phyloP scores from a whole-genome alignment of 768 basidiomycete genomes.

The Arthromyces matolae region DNA sequence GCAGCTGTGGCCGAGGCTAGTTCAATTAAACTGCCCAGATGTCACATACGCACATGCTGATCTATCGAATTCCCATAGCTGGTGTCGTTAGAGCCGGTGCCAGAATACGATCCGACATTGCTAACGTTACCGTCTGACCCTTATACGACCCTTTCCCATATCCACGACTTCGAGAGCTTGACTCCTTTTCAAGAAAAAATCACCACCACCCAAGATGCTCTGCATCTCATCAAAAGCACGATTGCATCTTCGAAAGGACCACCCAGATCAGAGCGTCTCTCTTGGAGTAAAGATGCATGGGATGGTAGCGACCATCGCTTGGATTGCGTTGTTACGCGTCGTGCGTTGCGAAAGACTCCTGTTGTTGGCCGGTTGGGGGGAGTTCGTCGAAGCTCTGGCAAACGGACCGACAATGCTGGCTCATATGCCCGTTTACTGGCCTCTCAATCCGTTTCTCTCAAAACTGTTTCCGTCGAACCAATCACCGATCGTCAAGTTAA shows the following conservation, averaged over 20 bases:
- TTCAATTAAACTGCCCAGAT: not conserved
- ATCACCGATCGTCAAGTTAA: slow-evolving; percentile 29
- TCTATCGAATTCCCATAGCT: slow-evolving; percentile 23
- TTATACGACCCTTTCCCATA: slow-evolving; percentile 38
- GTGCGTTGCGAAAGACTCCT: slow-evolving; percentile 46
- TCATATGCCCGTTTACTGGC: slow-evolving; percentile 22
- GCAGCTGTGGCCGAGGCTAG: slow-evolving; percentile 44
- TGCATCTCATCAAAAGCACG: slow-evolving; percentile 29
- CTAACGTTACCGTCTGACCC: slow-evolving; percentile 55
- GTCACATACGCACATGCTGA: not conserved
- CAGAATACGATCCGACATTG: slow-evolving; percentile 47
- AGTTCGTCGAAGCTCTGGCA: not conserved
- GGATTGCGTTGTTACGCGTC: slow-evolving; percentile 43
- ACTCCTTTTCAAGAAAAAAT: slow-evolving; percentile 45
- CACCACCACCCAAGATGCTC: slow-evolving; percentile 31
- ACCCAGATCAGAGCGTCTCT: slow-evolving; percentile 35
- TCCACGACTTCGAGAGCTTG: slow-evolving; percentile 30
- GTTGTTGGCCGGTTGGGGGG: slow-evolving; percentile 28
- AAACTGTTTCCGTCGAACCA: slow-evolving; percentile 25
- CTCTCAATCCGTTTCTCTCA: slow-evolving; percentile 16
- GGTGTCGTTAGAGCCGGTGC: slow-evolving; percentile 40
- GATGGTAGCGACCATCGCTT: slow-evolving; percentile 29
- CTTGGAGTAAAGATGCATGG: slow-evolving; percentile 24
- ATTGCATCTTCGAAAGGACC: slow-evolving; percentile 21
- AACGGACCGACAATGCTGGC: slow-evolving; percentile 14